phyloP scores from a whole-genome alignment of 202 grass and related monocot species.

The Musa balbisiana region DNA sequence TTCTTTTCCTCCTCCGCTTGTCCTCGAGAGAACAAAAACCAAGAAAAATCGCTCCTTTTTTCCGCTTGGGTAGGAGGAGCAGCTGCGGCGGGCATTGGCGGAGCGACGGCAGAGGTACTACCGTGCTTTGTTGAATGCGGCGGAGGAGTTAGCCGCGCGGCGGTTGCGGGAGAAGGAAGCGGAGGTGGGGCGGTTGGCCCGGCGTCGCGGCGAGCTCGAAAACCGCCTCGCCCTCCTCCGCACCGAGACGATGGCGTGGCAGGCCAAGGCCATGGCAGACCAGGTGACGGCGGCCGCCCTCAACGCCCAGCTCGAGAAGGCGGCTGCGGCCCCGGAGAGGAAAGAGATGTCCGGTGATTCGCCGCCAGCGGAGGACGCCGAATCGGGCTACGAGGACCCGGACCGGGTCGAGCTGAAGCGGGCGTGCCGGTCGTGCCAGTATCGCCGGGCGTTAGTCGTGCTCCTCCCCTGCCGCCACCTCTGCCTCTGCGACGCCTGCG shows the following conservation, averaged over 20 bases:
- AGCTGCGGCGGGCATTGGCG: conserved; percentile 25
- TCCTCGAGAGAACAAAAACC: not conserved
- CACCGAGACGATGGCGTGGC: conserved; percentile 27
- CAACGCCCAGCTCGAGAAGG: conserved; percentile 27
- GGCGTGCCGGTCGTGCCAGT: not conserved
- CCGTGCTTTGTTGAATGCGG: conserved; percentile 11
- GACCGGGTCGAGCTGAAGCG: conserved; percentile 17
- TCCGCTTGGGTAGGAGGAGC: conserved; percentile 22
- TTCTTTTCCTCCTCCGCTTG: not conserved
- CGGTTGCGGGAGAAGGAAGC: conserved; percentile 28
- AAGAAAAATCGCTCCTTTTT: not conserved
- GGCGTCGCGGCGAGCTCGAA: conserved; percentile 18
- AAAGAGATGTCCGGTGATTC: conserved; percentile 13
- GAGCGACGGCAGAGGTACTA: conserved; percentile 28
- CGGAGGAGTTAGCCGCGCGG: conserved; percentile 13
- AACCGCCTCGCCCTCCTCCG: conserved; percentile 23
- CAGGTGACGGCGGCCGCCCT: conserved; percentile 24
- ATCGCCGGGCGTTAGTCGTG: not conserved
- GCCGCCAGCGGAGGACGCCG: conserved; percentile 52
- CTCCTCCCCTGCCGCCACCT: conserved; percentile 1
- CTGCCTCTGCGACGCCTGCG: conserved; percentile 7
- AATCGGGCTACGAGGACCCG: conserved; percentile 66
- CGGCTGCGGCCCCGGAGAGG: conserved; percentile 11
- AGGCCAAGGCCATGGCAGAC: conserved; percentile 22
- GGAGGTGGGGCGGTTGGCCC: conserved; percentile 24